Percentiles rank a stretch among this genome's conserved stretches.
These are phyloP conservation scores for Beta vulgaris DNA, from an alignment of 148 eudicot species.

Conservation along the genomic window DNA sequence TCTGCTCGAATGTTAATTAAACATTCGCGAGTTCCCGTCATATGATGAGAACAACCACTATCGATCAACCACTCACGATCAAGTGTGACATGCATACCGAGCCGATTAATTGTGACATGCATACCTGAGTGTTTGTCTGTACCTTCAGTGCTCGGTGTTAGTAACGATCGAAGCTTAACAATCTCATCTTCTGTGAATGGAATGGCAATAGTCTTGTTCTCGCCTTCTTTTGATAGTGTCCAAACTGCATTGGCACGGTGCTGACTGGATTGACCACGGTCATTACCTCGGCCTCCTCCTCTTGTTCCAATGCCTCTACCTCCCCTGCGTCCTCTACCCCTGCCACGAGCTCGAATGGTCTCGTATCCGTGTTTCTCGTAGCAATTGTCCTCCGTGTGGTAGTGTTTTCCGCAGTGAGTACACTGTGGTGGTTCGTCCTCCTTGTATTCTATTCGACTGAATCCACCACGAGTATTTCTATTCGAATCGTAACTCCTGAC, in stretches of 20 bases:
- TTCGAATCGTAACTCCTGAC: background rate
- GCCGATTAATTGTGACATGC: background rate
- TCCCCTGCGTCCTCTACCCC: background rate
- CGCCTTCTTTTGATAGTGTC: no score
- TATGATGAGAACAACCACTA: background rate
- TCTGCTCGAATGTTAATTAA: background rate
- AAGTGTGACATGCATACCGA: no score
- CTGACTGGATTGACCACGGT: no score
- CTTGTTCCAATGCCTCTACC: background rate
- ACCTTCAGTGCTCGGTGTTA: background rate
- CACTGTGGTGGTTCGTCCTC: background rate
- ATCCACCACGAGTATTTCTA: background rate
- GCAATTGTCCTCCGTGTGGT: background rate
- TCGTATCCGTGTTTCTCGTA: no score
- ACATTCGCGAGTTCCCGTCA: background rate
- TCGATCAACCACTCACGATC: background rate
- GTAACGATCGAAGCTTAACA: background rate
- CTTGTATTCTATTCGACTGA: background rate
- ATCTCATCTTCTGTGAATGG: background rate
- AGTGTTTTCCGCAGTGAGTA: background rate
- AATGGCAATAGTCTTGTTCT: background rate
- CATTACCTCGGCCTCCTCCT: background rate
- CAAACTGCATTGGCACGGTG: no score
- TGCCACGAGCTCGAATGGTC: background rate
- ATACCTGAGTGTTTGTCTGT: background rate